Base-by-base conservation (phyloP, 352 stramenopile species). In the Phytophthora sp. region DNA sequence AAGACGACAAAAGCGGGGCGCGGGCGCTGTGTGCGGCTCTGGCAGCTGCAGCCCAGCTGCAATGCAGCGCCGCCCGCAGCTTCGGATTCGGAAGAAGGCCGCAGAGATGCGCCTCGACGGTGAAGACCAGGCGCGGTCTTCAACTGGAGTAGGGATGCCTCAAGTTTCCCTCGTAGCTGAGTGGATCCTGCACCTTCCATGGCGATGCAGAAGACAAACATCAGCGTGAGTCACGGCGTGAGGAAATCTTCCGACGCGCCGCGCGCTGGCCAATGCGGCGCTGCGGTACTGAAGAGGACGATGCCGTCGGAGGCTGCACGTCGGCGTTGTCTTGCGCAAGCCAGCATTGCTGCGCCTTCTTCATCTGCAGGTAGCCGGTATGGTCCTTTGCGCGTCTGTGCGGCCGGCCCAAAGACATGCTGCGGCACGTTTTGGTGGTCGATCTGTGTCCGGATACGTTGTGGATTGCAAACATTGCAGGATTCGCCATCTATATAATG, bases 1-100 rank as follows among this genome's bases (percentile, higher is more conserved):
- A 70, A 70, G 39, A 59, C 23, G 55, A 66, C 63, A 70, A 65
- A 70, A 60, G 55, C 38, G 33, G 63, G 63, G 20, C 45, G 54
- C 5, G 29, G 30, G 30, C 42, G 55, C n/a, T 46, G 50, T 41
- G 27, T 44, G 47, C n/a, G 33, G 21, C 36, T 30, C 15, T 50
- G 16, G 62, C 62, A 70, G 62, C 62, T 70, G 62, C 53, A 54
- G 36, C 59, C 61, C 63, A 16, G n/a, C 53, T 18, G 44, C 55
- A 65, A 66, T 70, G 61, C 60, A 9, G 60, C 62, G 63, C 23
- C 21, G n/a, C 41, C 56, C 36, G 39, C 24, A 38, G 15, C 26
- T 47, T 67, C 33, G n/a, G 3, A 30, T 60, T 58, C 36, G 56
- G 29, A 66, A 60, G 21, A 51, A 57, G 5, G 57, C 36, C 33